phyloP scores from a whole-genome alignment of 768 basidiomycete genomes.

The Trametes villosa region DNA sequence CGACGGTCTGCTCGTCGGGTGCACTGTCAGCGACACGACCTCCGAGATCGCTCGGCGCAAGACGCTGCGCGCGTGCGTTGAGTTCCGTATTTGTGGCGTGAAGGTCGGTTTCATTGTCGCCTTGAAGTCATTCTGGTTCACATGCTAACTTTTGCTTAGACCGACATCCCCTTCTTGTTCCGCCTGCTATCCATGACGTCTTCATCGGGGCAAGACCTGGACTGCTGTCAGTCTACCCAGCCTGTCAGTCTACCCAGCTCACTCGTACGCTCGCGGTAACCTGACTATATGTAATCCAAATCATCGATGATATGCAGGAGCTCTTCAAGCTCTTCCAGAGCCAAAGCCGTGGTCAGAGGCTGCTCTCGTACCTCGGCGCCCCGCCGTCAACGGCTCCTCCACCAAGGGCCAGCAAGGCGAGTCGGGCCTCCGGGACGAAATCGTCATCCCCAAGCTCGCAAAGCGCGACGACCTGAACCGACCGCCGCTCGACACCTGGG shows the following conservation, averaged over 20 bases:
- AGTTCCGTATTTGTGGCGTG: conserved; percentile 99
- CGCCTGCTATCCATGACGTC: conserved; percentile 95
- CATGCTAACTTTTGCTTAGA: conserved; percentile 55
- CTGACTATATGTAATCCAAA: conserved; percentile 51
- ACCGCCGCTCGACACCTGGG: conserved; percentile 73
- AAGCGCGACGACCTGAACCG: conserved; percentile 79
- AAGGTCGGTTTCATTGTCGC: conserved; percentile 72
- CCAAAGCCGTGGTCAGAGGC: conserved; percentile 97
- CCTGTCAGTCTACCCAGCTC: conserved; percentile 1
- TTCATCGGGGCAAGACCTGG: conserved; percentile 99
- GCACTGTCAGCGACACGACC: conserved; percentile 92
- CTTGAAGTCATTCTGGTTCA: too few relatives aligned
- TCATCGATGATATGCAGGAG: conserved; percentile 99
- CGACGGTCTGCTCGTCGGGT: conserved; percentile 96
- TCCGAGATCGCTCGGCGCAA: conserved; percentile 98
- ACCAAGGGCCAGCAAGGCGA: conserved; percentile 98
- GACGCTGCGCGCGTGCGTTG: conserved; percentile 99
- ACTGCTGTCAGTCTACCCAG: conserved; percentile 68
- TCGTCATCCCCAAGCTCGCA: conserved; percentile 78
- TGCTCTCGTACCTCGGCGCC: conserved; percentile 94
- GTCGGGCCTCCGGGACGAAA: conserved; percentile 90
- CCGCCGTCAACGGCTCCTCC: conserved; percentile 96
- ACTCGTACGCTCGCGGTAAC: too few relatives aligned
- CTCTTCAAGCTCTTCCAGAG: conserved; percentile 98
- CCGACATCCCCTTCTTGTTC: conserved; percentile 99